These are phyloP conservation scores for Chlorella sorokiniana DNA, from an alignment of 139 green algal species.

Conservation along the genomic window DNA sequence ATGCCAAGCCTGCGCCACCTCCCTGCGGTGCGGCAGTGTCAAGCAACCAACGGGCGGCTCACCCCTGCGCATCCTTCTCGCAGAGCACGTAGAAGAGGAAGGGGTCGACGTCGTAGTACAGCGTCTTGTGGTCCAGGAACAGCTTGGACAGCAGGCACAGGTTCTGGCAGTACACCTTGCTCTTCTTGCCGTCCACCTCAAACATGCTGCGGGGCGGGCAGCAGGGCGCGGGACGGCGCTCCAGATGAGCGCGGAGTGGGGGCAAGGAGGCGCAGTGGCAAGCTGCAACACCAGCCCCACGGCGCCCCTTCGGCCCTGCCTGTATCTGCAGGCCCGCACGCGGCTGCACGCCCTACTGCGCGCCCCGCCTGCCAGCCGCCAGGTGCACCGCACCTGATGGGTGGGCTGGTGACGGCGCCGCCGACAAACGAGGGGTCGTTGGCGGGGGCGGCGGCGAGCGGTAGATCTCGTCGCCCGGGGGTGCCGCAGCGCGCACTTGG, in stretches of 20 bases:
- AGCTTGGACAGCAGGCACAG: constrained; percentile 99
- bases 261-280: background rate
- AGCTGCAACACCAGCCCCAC: too few species aligned
- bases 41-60: constrained; percentile 49
- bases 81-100: constrained; percentile 99
- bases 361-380: background rate
- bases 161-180: constrained; percentile 88
- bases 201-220: constrained; percentile 53
- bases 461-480: constrained; percentile 90
- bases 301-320: too few species aligned
- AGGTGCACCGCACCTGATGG: constrained; percentile 36
- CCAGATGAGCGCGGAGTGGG: background rate
- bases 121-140: constrained; percentile 99
- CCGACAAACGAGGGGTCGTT: constrained; percentile 50
- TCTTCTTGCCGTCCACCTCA: constrained; percentile 84
- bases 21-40: too few species aligned
- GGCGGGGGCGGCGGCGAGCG: constrained; percentile 47
- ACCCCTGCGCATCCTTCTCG: constrained; percentile 89
- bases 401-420: constrained; percentile 56
- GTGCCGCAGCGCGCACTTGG: constrained; percentile 56
- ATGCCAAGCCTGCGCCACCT: too few species aligned
- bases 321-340: too few species aligned
- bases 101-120: constrained; percentile 99
- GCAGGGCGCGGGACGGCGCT: background rate
- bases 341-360: background rate